These are phyloP conservation scores for Nemania sp. DNA, from an alignment of 2,329 filamentous ascomycete species.

Conservation along the genomic window DNA sequence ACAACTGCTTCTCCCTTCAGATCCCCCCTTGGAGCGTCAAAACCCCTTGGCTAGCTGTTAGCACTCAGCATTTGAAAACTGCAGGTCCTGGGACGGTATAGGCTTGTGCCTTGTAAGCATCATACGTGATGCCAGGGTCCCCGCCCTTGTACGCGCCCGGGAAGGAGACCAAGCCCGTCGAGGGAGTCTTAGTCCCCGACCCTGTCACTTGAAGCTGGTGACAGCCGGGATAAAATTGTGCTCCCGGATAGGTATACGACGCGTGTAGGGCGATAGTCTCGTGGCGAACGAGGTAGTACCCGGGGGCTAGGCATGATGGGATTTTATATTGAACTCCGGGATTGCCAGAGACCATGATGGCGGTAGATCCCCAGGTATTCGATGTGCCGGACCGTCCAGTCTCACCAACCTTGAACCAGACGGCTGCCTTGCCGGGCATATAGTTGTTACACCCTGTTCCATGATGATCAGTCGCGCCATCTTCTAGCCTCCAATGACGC, in stretches of 20 bases:
- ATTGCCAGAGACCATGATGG: slow-evolving; percentile 50
- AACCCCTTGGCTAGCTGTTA: neutral
- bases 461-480: neutral
- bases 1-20: neutral
- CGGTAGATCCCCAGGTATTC: slow-evolving; percentile 53
- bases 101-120: slow-evolving; percentile 52
- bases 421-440: slow-evolving; percentile 41
- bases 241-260: slow-evolving; percentile 46
- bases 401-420: slow-evolving; percentile 62
- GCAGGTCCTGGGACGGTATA: slow-evolving; percentile 55
- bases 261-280: slow-evolving; percentile 61
- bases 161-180: slow-evolving; percentile 51
- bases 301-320: slow-evolving; percentile 54
- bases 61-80: slow-evolving; percentile 51
- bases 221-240: slow-evolving; percentile 62
- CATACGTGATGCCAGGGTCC: slow-evolving; percentile 57
- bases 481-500: no score
- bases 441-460: slow-evolving; percentile 31
- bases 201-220: slow-evolving; percentile 61
- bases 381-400: slow-evolving; percentile 54
- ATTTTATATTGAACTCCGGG: slow-evolving; percentile 56
- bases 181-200: slow-evolving; percentile 49
- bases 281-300: slow-evolving; percentile 63
- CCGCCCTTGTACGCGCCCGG: slow-evolving; percentile 57
- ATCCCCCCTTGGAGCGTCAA: neutral